These are phyloP conservation scores for Zoysia pacifica DNA, from an alignment of 176 grass and related monocot species.

Conservation along the genomic window DNA sequence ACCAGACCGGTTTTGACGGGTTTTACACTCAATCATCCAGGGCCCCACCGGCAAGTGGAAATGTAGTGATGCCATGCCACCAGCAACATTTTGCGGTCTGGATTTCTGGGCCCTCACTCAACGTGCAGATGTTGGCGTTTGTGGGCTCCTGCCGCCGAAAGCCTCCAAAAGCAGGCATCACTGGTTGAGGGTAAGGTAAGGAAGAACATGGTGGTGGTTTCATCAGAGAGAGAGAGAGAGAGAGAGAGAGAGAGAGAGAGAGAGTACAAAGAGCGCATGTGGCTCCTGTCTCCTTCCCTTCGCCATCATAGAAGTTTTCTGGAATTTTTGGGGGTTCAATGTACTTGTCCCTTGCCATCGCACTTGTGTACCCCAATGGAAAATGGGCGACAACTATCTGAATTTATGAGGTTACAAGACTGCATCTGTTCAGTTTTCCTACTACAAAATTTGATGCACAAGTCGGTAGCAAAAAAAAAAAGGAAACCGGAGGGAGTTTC, in stretches of 20 bases:
- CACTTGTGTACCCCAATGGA: background rate
- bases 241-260: background rate
- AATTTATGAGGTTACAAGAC: too few relatives aligned
- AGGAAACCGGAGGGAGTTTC: too few relatives aligned
- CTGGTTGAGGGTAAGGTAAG: conserved; percentile 1
- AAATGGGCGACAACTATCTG: background rate
- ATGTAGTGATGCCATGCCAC: background rate
- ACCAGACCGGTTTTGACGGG: too few relatives aligned
- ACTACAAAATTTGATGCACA: background rate
- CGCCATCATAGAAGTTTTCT: background rate
- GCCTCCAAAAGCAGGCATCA: conserved; percentile 36
- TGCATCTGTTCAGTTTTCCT: background rate
- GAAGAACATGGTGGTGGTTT: conserved; percentile 16
- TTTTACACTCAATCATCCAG: background rate
- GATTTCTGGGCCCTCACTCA: background rate
- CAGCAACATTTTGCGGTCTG: conserved; percentile 5
- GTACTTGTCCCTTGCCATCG: background rate
- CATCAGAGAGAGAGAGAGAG: too few relatives aligned
- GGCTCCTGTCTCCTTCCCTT: conserved; percentile 19
- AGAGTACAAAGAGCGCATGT: conserved; percentile 45
- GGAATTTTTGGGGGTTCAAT: background rate
- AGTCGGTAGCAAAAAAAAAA: too few relatives aligned
- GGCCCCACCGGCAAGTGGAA: conserved; percentile 14
- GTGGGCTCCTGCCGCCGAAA: conserved; percentile 46
- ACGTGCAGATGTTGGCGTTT: conserved; percentile 6